Percentiles rank a stretch among this genome's conserved stretches.
Conservation (phyloP, 805 yeast species). For the Kodamaea leandrae region DNA sequence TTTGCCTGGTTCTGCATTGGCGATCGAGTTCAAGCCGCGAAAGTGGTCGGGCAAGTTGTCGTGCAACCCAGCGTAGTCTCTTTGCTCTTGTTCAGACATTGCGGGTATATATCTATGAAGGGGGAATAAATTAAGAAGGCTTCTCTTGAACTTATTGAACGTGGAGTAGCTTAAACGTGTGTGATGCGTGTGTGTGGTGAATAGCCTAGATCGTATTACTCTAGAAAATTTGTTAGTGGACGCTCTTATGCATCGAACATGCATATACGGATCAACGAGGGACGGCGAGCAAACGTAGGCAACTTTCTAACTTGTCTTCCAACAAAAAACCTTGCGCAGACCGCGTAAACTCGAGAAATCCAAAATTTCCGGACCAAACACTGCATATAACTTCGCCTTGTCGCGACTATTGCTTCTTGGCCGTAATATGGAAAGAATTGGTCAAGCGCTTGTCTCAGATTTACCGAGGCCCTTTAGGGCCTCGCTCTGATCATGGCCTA, state of each 20-base stretch:
- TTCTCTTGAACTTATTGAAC: not conserved
- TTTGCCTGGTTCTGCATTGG: constrained; percentile 69
- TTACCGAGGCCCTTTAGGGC: not conserved
- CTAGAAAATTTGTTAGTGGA: not conserved
- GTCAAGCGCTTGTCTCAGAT: no score
- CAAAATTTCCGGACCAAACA: no score
- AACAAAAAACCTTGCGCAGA: not conserved
- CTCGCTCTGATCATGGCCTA: no score
- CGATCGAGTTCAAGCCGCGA: constrained; percentile 76
- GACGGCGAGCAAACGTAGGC: no score
- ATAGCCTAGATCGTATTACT: not conserved
- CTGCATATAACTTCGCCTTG: no score
- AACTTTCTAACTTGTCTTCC: no score
- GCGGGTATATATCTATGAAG: constrained; percentile 9
- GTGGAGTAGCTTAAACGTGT: constrained; percentile 6
- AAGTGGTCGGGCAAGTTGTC: constrained; percentile 65
- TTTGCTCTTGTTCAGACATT: constrained; percentile 11
- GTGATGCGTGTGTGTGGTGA: no score
- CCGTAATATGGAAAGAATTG: no score
- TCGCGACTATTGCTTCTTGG: no score
- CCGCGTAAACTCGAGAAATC: no score
- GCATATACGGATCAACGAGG: not conserved
- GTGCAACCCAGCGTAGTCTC: constrained; percentile 28
- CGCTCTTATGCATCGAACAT: not conserved
- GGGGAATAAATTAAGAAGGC: constrained; percentile 5